phyloP scores from a whole-genome alignment of 2,329 filamentous ascomycete genomes.

The Aureobasidium sp. region DNA sequence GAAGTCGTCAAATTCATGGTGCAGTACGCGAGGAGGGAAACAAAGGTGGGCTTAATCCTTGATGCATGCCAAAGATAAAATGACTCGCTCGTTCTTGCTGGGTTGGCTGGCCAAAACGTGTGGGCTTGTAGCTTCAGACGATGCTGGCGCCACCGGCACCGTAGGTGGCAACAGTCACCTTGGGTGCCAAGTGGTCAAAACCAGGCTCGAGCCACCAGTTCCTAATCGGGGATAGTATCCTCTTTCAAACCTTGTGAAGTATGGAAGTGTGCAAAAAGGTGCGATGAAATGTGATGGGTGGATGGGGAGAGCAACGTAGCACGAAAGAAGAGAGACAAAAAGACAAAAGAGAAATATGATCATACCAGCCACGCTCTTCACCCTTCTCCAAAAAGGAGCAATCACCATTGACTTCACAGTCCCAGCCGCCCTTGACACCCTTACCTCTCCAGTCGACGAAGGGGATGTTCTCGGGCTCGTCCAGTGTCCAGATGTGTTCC shows the following conservation, averaged over 20 bases:
- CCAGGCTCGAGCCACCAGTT: slow-evolving; percentile 18
- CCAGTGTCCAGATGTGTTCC: slow-evolving; percentile 32
- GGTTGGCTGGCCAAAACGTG: slow-evolving; percentile 4
- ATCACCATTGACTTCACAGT: slow-evolving; percentile 82
- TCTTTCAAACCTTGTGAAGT: slow-evolving; percentile 10
- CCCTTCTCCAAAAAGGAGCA: slow-evolving; percentile 84
- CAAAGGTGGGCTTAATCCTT: slow-evolving; percentile 14
- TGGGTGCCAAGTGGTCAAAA: slow-evolving; percentile 15
- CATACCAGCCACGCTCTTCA: slow-evolving; percentile 89
- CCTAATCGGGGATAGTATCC: slow-evolving; percentile 20
- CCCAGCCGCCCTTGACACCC: slow-evolving; percentile 82
- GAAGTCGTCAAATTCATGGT: slow-evolving; percentile 4
- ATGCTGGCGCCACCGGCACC: slow-evolving; percentile 3
- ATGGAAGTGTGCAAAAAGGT: not conserved
- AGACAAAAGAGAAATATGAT: slow-evolving; percentile 31
- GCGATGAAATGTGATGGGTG: not conserved
- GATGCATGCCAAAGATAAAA: slow-evolving; percentile 14
- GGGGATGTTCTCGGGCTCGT: slow-evolving; percentile 41
- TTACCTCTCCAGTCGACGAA: slow-evolving; percentile 62
- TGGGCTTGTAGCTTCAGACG: slow-evolving; percentile 16
- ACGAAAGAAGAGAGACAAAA: slow-evolving; percentile 23
- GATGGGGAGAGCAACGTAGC: not conserved
- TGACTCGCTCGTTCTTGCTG: not conserved
- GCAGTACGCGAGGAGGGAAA: not conserved
- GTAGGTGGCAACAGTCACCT: not conserved